Evolutionary conservation across 768 basidiomycete species (phyloP), one percentile per base, ranked within the genome.

Genomic region (Pilatotrama ljubarskyi): DNA sequence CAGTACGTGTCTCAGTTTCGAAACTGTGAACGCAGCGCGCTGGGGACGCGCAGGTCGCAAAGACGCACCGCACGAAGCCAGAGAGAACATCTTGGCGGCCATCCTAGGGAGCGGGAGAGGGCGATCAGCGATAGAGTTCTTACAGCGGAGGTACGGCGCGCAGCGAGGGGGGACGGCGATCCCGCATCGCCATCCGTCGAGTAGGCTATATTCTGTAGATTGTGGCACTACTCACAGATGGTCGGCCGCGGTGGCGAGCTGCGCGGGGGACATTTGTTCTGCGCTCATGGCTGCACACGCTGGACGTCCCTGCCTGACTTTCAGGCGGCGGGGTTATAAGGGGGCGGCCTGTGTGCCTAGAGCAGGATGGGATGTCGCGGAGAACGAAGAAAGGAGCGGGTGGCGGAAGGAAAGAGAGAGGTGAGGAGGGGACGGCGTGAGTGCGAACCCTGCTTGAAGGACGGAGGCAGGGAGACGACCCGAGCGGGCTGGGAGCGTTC

Each of bases 31-130:
- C 26, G 38, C 49, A n/a, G 36, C n/a, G 10, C 50, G 4, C 29
- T 10, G 44, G 9, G 20, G 40, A 22, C 41, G 32, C 9, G n/a
- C n/a, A 26, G 22, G 14, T 5, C n/a, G 41, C 10, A 17, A 14
- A 22, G 24, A 59, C 64, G 52, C 36, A 65, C 64, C 64, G 44
- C 64, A 65, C 5, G 61, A 66, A 48, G 64, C 64, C 25, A 66
- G 51, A 40, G 64, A 66, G 47, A 51, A 66, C 61, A 66, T 59
- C 57, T 66, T 66, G 38, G 64, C 62, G 32, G 64, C 64, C 37
- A 54, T 42, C 18, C 64, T 66, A 32, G n/a, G 18, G 37, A 36
- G 36, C 49, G 25, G 37, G 26, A n/a, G 32, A 51, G 32, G 26
- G n/a, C 42, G 41, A 58, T 42, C 48, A 58, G 48, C 17, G 37